Evolutionary conservation across 2,329 filamentous ascomycete species (phyloP), one percentile per base, ranked within the genome.

Genomic region (Alternaria metachromatica): DNA sequence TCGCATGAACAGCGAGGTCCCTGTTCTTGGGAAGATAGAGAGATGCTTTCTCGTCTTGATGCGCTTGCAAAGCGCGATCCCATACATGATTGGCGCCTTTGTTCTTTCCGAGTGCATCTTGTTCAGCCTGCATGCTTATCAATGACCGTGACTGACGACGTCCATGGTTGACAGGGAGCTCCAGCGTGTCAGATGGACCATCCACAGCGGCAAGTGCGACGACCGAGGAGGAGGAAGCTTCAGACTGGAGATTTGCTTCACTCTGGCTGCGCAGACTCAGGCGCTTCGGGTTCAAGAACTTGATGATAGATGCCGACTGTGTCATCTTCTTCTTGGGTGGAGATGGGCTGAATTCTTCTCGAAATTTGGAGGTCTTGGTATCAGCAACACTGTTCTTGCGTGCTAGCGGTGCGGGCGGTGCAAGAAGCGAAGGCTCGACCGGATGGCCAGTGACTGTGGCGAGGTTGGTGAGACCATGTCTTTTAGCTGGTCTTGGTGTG

Each of bases 341-440:
- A 7, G 76, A 70, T 2, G 72, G 75, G 43, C 74, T 77, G 63
- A 80, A 78, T 26, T 80, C 77, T 64, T 80, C 78, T 8, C 72
- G 71, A 28, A 80, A 80, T 30, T 76, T 78, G 1, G 77, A 78
- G 26, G 67, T 74, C 37, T 78, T 77, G 0, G 76, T 77, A 25
- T 69, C 68, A 6, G 73, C 72, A 13, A 77, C 71, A 26, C 76
- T 77, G 57, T 77, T 77, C 30, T 74, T 75, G 20, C 70, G 69
- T 9, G 64, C 64, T 15, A 72, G 25, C 3, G 49, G 51, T 1
- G 8, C 21, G 4, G 69, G 65, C 9, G 62, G 56, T 10, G 63
- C 30, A 43, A 58, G 51, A 45, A 63, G 28, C 5, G 49, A 45
- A 11, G 37, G 54, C 33, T 65, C 25, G 4, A 20, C 6, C 21